A percentile compares a stretch with the other conserved stretches of the same genome.
Evolutionary conservation across 2,329 filamentous ascomycete species (phyloP).

Genomic region (Venturia asperata): DNA sequence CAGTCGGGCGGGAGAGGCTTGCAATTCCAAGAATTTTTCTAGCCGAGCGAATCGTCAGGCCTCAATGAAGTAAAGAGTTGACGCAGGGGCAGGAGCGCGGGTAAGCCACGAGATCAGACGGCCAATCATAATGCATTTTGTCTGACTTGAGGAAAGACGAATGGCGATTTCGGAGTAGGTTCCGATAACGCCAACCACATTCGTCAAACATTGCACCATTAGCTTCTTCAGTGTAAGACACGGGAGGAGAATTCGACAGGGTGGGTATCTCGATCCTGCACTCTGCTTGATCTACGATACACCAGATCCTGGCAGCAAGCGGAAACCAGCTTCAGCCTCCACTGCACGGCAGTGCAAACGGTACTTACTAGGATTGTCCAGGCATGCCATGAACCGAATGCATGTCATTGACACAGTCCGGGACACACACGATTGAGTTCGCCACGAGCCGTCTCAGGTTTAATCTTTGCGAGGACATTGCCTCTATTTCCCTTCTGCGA

Average conservation of each 20-base stretch:
- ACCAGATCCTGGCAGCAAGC: not conserved
- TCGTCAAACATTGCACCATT: not conserved
- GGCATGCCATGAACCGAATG: not conserved
- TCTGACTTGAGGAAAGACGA: not conserved
- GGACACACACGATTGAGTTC: not conserved
- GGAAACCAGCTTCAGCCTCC: not conserved
- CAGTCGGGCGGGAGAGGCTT: not conserved
- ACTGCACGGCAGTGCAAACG: not conserved
- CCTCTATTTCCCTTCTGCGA: no score
- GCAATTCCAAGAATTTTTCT: not conserved
- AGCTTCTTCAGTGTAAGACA: constrained; percentile 3
- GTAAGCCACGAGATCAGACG: not conserved
- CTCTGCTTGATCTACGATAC: not conserved
- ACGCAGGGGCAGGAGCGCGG: not conserved
- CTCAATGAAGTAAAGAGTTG: not conserved
- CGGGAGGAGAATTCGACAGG: not conserved
- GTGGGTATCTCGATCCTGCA: not conserved
- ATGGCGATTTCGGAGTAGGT: not conserved
- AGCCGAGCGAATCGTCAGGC: not conserved
- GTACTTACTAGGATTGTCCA: not conserved
- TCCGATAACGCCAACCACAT: not conserved
- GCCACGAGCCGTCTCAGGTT: not conserved
- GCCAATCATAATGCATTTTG: not conserved
- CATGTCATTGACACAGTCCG: not conserved
- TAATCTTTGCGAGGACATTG: no score